These are phyloP conservation scores for Shiraia sp. DNA, from an alignment of 2,329 filamentous ascomycete genomes.

Conservation along the genomic window DNA sequence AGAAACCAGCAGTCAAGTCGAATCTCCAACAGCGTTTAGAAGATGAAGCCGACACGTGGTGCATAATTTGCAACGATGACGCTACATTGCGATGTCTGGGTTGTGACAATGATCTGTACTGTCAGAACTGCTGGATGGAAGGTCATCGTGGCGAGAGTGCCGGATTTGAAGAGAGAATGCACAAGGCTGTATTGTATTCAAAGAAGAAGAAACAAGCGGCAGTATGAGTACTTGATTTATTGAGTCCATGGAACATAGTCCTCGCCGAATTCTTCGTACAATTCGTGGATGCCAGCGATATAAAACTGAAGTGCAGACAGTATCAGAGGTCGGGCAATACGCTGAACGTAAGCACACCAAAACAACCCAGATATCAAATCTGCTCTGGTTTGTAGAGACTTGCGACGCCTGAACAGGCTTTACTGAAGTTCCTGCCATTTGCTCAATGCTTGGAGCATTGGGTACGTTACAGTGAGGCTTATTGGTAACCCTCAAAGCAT, in stretches of 20 bases:
- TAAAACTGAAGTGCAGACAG: no score
- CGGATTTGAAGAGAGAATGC: slow-evolving; percentile 70
- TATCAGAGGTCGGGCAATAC: no score
- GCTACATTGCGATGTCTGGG: slow-evolving; percentile 72
- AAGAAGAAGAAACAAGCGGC: slow-evolving; percentile 23
- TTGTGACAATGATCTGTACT: slow-evolving; percentile 75
- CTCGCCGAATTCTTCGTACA: background rate
- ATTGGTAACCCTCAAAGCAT: no score
- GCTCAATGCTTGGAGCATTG: no score
- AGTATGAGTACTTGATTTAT: slow-evolving; percentile 4
- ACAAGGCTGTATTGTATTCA: slow-evolving; percentile 66
- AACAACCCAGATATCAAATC: no score
- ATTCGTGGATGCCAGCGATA: no score
- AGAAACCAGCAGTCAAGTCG: slow-evolving; percentile 40
- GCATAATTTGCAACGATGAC: slow-evolving; percentile 80
- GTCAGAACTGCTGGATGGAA: slow-evolving; percentile 76
- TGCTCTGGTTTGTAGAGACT: no score
- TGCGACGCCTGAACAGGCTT: no score
- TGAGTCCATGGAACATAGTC: background rate
- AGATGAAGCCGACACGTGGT: slow-evolving; percentile 76
- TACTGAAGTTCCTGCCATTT: no score
- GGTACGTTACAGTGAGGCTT: no score
- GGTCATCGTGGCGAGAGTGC: slow-evolving; percentile 74
- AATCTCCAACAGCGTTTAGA: slow-evolving; percentile 58
- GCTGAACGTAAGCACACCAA: no score